Base-by-base conservation (phyloP, 164 flowering plant species). In the Nymphaea thermarum region DNA sequence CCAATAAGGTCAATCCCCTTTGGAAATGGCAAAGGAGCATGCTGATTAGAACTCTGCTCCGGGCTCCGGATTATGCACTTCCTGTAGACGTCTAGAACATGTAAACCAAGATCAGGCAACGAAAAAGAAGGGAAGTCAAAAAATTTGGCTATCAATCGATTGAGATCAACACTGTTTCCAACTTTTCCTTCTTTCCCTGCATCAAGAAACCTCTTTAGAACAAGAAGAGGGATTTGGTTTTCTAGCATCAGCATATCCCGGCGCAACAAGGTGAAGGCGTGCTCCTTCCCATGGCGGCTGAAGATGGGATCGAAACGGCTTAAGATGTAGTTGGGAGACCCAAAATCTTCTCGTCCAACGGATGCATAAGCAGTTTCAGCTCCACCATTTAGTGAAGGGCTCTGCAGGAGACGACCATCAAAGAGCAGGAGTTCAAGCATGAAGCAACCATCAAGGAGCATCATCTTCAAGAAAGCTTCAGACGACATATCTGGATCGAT, bases 401-500 rank as follows among this genome's bases (percentile, higher is more conserved):
- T 25, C 36, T 25, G 36, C 36, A 25, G 36, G 36, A 25, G 36
- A 25, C 42, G 51, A 6, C 2, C 43, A 42, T 36, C 47, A 44
- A 41, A 25, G 8, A 0, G 57, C 1, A 76, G 16, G 68, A 69
- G 16, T 6, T 76, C 63, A 5, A 72, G 59, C 60, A 70, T 47
- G 69, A 72, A 76, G 60, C 73, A 73, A 17, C 72, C 76, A 17
- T 73, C 79, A 7, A 55, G 17, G 17, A 76, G 44, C 76, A 76
- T 73, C 64, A 71, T 42, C 36, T 62, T 41, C 17, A 65, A 4
- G 55, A 71, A 75, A 12, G 6, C 62, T 44, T 62, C 43, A 4
- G 6, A 5, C 15, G 70, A 51, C 25, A 5, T 36, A 68, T 63
- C 53, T 5, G 5, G 62, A 6, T 47, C 42, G 3, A 44, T n/a